Base-by-base conservation (phyloP, 2,329 filamentous ascomycete genomes). In the Huntiella bhutanensis region DNA sequence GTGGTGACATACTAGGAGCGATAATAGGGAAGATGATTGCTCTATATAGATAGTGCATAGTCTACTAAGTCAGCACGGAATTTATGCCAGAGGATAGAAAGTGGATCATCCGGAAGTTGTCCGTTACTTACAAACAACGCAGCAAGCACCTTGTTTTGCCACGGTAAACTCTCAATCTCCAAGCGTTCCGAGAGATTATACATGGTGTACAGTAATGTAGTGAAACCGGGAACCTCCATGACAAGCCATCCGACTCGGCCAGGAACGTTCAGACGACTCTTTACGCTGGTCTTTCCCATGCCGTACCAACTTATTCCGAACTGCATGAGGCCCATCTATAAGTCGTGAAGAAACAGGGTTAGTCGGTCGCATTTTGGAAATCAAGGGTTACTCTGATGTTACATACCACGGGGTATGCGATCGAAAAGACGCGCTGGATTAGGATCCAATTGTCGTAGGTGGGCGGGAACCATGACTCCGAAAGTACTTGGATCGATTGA, bases 1-100 rank as follows among this genome's bases (percentile, higher is more conserved):
- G 82, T 6, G 88, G 88, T 4, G 86, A 85, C 81, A 98, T 95
- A 66, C 79, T 86, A 0, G 88, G 88, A 52, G 88, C 84, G 52
- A 88, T 68, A 49, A 92, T 65, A 2, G 91, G 88, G 47, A 77
- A 81, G 51, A 93, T 63, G 48, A 96, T 61, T 7, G 91, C 87
- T 52, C 91, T 84, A 69, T 98, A 92, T 57, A 76, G 54, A 68
- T 98, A 98, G 65, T 98, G 91, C 47, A 88, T 74, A 33, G 82
- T 68, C 68, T 82, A 49, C 36, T 16, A 6, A 33, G 43, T 33
- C 13, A 40, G 37, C 34, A n/a, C 11, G 12, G 19, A 10, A 8
- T 10, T 11, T 15, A 12, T 12, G 8, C 4, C 10, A 11, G 45
- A 8, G 53, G 35, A 41, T 51, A 41, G 38, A 49, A 52, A 41